A percentile compares a stretch with the other conserved stretches of the same genome.
Evolutionary conservation across 306 rosid genomes (phyloP).

Genomic region (Cucurbita maxima): DNA sequence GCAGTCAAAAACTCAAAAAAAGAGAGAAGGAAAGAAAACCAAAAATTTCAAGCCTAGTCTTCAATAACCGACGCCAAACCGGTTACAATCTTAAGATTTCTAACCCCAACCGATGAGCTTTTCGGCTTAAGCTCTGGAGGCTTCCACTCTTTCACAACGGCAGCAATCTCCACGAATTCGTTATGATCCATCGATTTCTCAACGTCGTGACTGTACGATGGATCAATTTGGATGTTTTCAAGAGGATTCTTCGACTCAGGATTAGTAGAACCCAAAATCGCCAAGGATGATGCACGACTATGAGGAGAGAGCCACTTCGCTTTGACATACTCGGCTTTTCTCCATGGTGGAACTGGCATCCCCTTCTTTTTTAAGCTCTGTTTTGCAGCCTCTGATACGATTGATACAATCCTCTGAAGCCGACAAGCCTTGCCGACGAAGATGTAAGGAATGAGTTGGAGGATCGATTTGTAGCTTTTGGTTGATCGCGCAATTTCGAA

Average conservation of each 20-base stretch:
- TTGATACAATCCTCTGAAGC: constrained; percentile 43
- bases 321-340: constrained; percentile 75
- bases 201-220: background rate
- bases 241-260: background rate
- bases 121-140: constrained; percentile 75
- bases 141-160: constrained; percentile 34
- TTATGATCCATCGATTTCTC: constrained; percentile 10
- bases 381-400: constrained; percentile 67
- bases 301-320: constrained; percentile 86
- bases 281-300: constrained; percentile 5
- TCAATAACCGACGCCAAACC: constrained; percentile 76
- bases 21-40: background rate
- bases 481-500: constrained; percentile 91
- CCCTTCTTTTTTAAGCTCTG: constrained; percentile 87
- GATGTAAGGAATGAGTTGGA: constrained; percentile 60
- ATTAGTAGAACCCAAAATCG: background rate
- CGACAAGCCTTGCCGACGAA: constrained; percentile 79
- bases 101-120: constrained; percentile 30
- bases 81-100: constrained; percentile 61
- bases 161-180: constrained; percentile 29
- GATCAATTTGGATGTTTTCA: background rate
- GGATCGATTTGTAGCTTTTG: constrained; percentile 55
- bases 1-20: background rate
- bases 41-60: constrained; percentile 37
- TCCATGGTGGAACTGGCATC: constrained; percentile 94